A percentile compares a stretch with the other conserved stretches of the same genome.
Conservation (phyloP, 2,329 filamentous ascomycete species). For the Hymenoscyphus fructigenus region DNA sequence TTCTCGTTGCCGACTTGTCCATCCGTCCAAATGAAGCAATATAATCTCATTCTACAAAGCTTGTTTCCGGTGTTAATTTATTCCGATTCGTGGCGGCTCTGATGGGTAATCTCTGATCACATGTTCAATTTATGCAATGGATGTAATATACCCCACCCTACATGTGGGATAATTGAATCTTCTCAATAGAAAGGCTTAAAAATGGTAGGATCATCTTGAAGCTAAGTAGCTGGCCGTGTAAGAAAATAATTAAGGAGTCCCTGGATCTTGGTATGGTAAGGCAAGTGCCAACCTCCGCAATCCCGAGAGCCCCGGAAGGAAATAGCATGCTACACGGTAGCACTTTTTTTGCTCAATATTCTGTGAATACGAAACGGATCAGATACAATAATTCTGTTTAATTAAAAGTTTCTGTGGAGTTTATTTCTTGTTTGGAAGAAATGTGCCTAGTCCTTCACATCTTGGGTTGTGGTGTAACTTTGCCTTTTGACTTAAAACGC, state of each 20-base stretch:
- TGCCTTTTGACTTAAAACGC: no score
- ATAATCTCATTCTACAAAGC: neutral
- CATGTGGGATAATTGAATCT: neutral
- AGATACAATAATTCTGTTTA: neutral
- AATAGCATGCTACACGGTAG: neutral
- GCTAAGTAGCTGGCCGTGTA: neutral
- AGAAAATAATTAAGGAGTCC: neutral
- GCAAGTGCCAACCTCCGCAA: neutral
- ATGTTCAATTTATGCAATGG: neutral
- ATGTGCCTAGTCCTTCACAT: no score
- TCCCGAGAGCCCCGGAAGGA: neutral
- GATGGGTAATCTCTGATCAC: neutral
- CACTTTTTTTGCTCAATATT: no score
- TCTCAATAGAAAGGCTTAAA: neutral
- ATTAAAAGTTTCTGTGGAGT: neutral
- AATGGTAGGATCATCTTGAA: neutral
- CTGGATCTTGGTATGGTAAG: neutral
- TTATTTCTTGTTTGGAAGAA: no score
- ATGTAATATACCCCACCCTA: neutral
- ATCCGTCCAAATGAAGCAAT: neutral
- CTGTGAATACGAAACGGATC: neutral
- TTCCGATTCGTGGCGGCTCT: neutral
- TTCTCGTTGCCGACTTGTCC: neutral
- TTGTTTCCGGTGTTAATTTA: neutral
- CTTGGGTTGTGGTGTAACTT: no score